phyloP scores from a whole-genome alignment of 768 basidiomycete genomes.

The Amyloporia xantha region DNA sequence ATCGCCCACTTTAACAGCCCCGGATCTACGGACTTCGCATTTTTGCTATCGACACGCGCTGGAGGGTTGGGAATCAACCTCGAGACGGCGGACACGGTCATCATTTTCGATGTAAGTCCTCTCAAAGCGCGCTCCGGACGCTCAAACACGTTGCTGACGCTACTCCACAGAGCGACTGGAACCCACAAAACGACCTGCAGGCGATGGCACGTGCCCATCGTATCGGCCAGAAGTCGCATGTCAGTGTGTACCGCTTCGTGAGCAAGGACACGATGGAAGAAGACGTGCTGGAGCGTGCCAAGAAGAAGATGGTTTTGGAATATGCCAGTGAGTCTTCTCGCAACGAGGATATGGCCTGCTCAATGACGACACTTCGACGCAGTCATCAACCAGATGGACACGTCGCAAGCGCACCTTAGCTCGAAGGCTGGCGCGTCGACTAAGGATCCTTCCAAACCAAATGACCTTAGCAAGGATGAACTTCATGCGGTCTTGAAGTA shows the following conservation, averaged over 20 bases:
- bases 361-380: slow-evolving; percentile 8
- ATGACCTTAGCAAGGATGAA: slow-evolving; percentile 91
- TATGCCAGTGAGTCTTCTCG: slow-evolving; percentile 80
- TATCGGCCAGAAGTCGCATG: slow-evolving; percentile 97
- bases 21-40: slow-evolving; percentile 92
- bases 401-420: slow-evolving; percentile 92
- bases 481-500: slow-evolving; percentile 97
- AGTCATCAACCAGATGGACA: slow-evolving; percentile 99
- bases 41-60: slow-evolving; percentile 92
- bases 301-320: slow-evolving; percentile 99
- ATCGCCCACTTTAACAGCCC: slow-evolving; percentile 97
- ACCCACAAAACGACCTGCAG: slow-evolving; percentile 97
- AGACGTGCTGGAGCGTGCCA: slow-evolving; percentile 94
- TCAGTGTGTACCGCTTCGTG: slow-evolving; percentile 97
- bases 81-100: slow-evolving; percentile 97
- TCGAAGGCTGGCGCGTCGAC: slow-evolving; percentile 56
- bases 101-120: slow-evolving; percentile 88
- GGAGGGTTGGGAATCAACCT: slow-evolving; percentile 98
- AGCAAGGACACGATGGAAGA: slow-evolving; percentile 99
- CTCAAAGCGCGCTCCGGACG: not conserved
- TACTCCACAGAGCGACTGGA: slow-evolving; percentile 81
- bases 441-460: slow-evolving; percentile 69
- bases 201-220: slow-evolving; percentile 99
- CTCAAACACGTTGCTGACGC: slow-evolving; percentile 18
- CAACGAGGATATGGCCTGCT: not conserved